Evolutionary conservation across 164 flowering plant genomes (phyloP).

Genomic region (Vitis labrusca): DNA sequence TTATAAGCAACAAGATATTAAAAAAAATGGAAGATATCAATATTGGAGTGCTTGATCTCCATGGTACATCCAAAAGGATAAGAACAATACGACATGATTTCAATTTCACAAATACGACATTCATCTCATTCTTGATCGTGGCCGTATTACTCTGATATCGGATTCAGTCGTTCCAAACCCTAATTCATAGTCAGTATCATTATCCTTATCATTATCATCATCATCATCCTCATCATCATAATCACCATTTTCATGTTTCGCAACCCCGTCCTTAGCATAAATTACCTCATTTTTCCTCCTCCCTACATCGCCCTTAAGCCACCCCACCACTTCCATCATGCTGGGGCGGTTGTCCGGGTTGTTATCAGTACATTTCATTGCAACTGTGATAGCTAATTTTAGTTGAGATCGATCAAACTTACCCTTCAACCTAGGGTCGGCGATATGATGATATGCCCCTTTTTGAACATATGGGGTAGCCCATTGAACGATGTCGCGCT

Average conservation of each 20-base stretch:
- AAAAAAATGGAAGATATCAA: neutral
- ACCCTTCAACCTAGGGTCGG: conserved; percentile 60
- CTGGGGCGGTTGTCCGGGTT: conserved; percentile 58
- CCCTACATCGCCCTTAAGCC: conserved; percentile 39
- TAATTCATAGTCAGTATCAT: conserved; percentile 20
- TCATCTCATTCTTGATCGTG: conserved; percentile 4
- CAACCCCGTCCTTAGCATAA: conserved; percentile 8
- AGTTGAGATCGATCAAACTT: conserved; percentile 39
- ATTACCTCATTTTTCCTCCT: conserved; percentile 30
- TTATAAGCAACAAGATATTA: neutral
- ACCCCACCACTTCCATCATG: conserved; percentile 57
- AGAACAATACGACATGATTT: neutral
- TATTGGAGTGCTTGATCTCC: too few species aligned
- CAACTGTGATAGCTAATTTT: conserved; percentile 28
- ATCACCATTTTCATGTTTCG: conserved; percentile 17
- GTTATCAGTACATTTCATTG: conserved; percentile 47
- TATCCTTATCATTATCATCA: conserved; percentile 8
- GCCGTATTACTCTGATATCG: neutral
- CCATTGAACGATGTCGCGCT: conserved; percentile 74
- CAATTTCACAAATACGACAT: neutral
- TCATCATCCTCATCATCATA: conserved; percentile 11
- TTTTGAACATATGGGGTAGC: conserved; percentile 51
- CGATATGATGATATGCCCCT: conserved; percentile 45
- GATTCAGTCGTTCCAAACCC: conserved; percentile 11
- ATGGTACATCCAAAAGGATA: neutral